phyloP scores from a whole-genome alignment of 192 early-diverging fungal genomes.

The Coemansia sp. region DNA sequence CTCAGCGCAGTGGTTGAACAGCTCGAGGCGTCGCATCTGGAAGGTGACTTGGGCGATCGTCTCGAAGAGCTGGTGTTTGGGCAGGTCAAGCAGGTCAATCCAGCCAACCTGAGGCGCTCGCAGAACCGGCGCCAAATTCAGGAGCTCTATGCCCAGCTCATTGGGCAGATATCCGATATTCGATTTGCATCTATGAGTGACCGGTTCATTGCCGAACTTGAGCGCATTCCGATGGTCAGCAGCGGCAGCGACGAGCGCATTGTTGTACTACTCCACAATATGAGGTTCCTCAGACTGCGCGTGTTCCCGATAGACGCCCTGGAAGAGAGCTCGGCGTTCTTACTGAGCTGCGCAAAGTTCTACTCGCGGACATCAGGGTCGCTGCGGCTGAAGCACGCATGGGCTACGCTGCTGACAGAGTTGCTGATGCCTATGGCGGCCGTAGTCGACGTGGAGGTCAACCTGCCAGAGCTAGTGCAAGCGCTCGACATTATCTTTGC shows the following conservation, averaged over 20 bases:
- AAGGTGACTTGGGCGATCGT: constrained; percentile 81
- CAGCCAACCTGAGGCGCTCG: constrained; percentile 71
- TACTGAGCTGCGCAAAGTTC: constrained; percentile 87
- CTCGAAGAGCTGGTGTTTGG: constrained; percentile 94
- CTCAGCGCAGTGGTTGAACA: constrained; percentile 84
- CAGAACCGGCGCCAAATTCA: constrained; percentile 86
- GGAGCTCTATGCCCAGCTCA: constrained; percentile 90
- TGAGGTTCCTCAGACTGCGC: constrained; percentile 91
- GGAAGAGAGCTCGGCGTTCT: constrained; percentile 95
- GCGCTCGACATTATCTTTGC: constrained; percentile 90
- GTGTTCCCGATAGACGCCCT: constrained; percentile 92
- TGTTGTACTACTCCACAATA: constrained; percentile 84
- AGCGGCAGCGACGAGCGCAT: constrained; percentile 76
- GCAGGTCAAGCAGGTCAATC: constrained; percentile 85
- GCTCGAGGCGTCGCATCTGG: constrained; percentile 71
- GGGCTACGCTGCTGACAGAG: constrained; percentile 88
- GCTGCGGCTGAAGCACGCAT: constrained; percentile 86
- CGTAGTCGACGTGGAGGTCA: constrained; percentile 92
- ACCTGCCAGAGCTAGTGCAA: constrained; percentile 91
- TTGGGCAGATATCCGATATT: constrained; percentile 88
- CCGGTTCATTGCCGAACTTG: constrained; percentile 89
- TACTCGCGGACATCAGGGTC: constrained; percentile 80
- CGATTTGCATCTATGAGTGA: constrained; percentile 93
- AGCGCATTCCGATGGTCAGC: constrained; percentile 67
- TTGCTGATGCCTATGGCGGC: constrained; percentile 89